Evolutionary conservation across 805 yeast genomes (phyloP), one percentile per base, ranked within the genome.

Genomic region (Cyberlindnera subsufficiens): DNA sequence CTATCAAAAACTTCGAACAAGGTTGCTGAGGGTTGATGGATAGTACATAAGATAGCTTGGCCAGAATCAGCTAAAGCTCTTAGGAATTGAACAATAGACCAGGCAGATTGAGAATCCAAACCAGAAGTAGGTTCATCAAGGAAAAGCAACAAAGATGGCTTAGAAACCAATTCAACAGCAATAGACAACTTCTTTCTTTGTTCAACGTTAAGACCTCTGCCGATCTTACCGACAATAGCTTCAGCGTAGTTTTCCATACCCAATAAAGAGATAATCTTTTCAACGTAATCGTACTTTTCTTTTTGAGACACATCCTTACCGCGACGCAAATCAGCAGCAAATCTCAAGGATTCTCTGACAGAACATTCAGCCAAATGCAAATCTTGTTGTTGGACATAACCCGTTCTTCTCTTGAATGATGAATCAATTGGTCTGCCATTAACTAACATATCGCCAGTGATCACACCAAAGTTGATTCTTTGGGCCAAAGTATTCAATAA

Each of bases 1-100:
- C 89, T 74, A 58, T 87, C 95, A 58, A 87, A 86, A 55, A 82
- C 86, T 57, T 83, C 75, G 66, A 86, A 71, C 57, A 86, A 67
- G 45, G 82, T 71, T 41, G 95, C 90, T 7, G 93, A 85, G 56
- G 95, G 95, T 64, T 85, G 95, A 64, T 85, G 93, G 52, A 85
- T 85, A 22, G 95, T 85, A 68, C 84, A 78, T 58, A 78, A 64
- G 56, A 78, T 77, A 33, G 83, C 82, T 58, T 78, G 82, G 32
- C 83, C 83, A 51, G 72, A 72, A 51, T 71, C 65, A 6, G 83
- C 80, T 46, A 78, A 61, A 51, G 75, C 75, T 59, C 78, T 71
- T 76, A 78, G 69, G 60, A 78, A 67, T 56, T 75, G 72, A 60
- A 80, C 75, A 52, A 78, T 74, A 29, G 83, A 72, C 82, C 82